Evolutionary conservation across 306 rosid genomes (phyloP).

Genomic region (Rosa lucieae): DNA sequence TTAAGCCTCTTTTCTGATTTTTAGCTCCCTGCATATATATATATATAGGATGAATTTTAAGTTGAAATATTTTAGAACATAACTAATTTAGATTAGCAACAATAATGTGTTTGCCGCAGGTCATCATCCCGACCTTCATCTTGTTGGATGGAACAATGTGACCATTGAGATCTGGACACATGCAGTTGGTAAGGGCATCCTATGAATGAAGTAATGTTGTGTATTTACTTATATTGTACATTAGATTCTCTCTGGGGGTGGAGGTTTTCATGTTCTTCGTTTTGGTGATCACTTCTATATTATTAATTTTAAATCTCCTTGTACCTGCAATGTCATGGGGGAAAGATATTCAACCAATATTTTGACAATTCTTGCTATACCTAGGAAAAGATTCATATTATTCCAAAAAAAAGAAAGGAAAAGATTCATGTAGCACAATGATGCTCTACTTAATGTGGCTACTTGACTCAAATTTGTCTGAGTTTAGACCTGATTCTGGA

Average conservation of each 20-base stretch:
- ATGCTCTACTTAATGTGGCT: not conserved
- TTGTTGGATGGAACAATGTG: constrained; percentile 84
- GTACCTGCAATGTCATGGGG: not conserved
- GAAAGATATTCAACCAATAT: not conserved
- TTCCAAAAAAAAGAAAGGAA: not conserved
- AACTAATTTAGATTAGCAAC: not conserved
- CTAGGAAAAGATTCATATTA: not conserved
- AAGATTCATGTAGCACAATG: not conserved
- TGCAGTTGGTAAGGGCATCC: constrained; percentile 59
- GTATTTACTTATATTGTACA: not conserved
- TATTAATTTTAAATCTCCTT: not conserved
- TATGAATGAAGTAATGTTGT: constrained; percentile 9
- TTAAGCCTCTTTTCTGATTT: constrained; percentile 5
- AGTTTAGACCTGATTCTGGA: not conserved
- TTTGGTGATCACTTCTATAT: not conserved
- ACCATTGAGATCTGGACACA: constrained; percentile 85
- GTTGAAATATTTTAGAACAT: not conserved
- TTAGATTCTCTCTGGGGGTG: not conserved
- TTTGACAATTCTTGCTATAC: not conserved
- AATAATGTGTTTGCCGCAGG: constrained; percentile 38
- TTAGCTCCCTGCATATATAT: not conserved
- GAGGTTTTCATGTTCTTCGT: not conserved
- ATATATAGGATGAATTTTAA: not conserved
- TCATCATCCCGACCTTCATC: constrained; percentile 98
- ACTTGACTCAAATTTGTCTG: not conserved